A percentile compares a stretch with the other conserved stretches of the same genome.
Conservation (phyloP, 768 basidiomycete species). For the Pholiota conissans region DNA sequence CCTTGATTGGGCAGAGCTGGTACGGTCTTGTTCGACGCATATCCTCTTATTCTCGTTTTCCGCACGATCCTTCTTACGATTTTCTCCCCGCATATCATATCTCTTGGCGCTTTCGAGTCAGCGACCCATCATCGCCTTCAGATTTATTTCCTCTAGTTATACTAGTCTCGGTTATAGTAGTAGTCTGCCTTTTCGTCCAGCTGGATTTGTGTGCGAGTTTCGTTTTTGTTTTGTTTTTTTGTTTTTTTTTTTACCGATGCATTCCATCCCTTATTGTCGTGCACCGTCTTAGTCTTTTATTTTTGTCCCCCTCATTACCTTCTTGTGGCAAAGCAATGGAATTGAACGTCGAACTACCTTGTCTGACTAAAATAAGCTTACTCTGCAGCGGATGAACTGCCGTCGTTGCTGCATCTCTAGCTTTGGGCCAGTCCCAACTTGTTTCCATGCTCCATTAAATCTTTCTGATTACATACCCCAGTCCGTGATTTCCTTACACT, state of each 20-base stretch:
- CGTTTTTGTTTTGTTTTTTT: conserved; percentile 4
- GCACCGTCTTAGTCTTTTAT: conserved; percentile 15
- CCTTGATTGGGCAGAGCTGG: conserved; percentile 2
- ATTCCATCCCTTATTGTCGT: conserved; percentile 5
- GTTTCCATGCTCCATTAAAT: too few species aligned
- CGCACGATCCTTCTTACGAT: conserved; percentile 8
- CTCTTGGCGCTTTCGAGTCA: conserved; percentile 8
- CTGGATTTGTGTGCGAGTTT: conserved; percentile 16
- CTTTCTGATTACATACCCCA: too few species aligned
- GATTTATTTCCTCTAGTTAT: conserved; percentile 8
- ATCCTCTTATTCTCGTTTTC: conserved; percentile 8
- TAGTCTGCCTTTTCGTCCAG: conserved; percentile 1
- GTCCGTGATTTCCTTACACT: too few species aligned
- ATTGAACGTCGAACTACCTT: conserved; percentile 10
- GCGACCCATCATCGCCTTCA: conserved; percentile 11
- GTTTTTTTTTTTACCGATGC: conserved; percentile 6
- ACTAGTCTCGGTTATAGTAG: conserved; percentile 13
- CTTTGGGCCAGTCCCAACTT: too few species aligned
- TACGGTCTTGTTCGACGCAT: background rate
- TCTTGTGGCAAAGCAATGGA: conserved; percentile 12
- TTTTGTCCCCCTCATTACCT: conserved; percentile 2
- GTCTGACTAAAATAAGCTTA: background rate
- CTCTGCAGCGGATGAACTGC: background rate
- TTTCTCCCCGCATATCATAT: conserved; percentile 10
- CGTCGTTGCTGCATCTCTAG: background rate